These are phyloP conservation scores for Monosporozyma yasuniensis DNA, from an alignment of 805 yeast genomes.

Conservation along the genomic window DNA sequence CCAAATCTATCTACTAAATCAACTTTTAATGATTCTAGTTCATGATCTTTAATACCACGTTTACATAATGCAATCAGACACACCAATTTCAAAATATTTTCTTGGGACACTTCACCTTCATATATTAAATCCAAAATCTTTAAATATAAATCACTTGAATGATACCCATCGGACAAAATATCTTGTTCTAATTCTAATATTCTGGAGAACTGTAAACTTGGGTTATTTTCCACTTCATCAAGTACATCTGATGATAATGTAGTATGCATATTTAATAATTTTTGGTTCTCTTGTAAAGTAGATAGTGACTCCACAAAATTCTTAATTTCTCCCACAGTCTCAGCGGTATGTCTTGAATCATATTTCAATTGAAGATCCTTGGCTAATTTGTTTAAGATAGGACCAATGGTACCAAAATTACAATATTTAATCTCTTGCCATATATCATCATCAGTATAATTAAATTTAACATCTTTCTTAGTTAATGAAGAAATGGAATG, in stretches of 20 bases:
- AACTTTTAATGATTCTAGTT: conserved; percentile 44
- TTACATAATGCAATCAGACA: conserved; percentile 53
- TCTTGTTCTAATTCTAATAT: conserved; percentile 62
- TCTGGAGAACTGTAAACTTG: conserved; percentile 31
- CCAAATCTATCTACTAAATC: conserved; percentile 63
- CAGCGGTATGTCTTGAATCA: conserved; percentile 48
- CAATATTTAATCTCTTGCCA: conserved; percentile 44
- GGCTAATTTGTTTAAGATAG: conserved; percentile 60
- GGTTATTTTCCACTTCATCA: conserved; percentile 32
- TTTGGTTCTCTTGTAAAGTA: conserved; percentile 57
- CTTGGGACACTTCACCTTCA: conserved; percentile 31
- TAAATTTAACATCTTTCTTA: conserved; percentile 16
- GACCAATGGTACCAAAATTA: conserved; percentile 77
- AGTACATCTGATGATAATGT: conserved; percentile 59
- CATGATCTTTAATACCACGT: conserved; percentile 61
- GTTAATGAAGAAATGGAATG: conserved; percentile 29
- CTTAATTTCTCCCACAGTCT: conserved; percentile 57
- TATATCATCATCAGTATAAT: conserved; percentile 22
- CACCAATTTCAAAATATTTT: conserved; percentile 43
- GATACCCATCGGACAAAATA: conserved; percentile 43
- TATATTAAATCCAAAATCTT: conserved; percentile 44
- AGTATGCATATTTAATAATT: conserved; percentile 63
- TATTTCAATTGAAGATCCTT: conserved; percentile 59
- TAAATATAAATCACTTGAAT: conserved; percentile 26
- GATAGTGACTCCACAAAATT: conserved; percentile 63